A percentile compares a stretch with the other conserved stretches of the same genome.
These are phyloP conservation scores for Pythium rhizo-oryzae DNA, from an alignment of 352 stramenopile species.

Conservation along the genomic window DNA sequence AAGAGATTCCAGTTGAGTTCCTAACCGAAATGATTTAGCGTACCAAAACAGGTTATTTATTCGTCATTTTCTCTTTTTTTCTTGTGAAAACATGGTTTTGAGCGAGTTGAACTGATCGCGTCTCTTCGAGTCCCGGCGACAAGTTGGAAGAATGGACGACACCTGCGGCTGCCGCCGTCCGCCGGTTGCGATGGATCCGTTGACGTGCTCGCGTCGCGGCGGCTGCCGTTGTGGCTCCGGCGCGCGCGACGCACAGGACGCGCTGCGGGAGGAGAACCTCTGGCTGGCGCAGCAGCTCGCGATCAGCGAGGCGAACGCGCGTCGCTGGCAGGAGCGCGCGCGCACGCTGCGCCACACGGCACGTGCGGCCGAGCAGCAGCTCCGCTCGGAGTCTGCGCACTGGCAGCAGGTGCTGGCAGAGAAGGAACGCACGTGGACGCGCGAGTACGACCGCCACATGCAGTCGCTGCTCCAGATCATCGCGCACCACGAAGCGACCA, in stretches of 20 bases:
- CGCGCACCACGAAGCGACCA: constrained; percentile 39
- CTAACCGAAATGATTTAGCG: background rate
- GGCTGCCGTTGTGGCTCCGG: background rate
- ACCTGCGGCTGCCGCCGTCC: no score
- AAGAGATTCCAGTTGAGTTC: background rate
- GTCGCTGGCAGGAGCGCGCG: constrained; percentile 18
- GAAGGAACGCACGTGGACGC: constrained; percentile 43
- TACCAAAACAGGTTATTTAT: no score
- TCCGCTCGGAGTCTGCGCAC: constrained; percentile 22
- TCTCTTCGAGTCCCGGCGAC: no score
- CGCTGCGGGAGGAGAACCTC: constrained; percentile 43
- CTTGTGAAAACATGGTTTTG: no score
- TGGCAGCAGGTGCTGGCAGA: constrained; percentile 11
- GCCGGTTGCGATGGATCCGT: background rate
- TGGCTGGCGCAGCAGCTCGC: constrained; percentile 41
- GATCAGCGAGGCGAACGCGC: constrained; percentile 23
- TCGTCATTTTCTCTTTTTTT: no score
- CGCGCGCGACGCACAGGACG: background rate
- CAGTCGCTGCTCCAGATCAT: constrained; percentile 53
- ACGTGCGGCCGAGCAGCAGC: constrained; percentile 6
- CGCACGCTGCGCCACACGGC: constrained; percentile 22
- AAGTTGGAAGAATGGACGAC: no score
- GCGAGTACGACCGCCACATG: constrained; percentile 48
- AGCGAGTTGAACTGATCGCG: no score
- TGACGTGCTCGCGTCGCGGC: background rate